Evolutionary conservation across 148 eudicot genomes (phyloP), one percentile per base, ranked within the genome.

Genomic region (Pharnaceum exiguum): DNA sequence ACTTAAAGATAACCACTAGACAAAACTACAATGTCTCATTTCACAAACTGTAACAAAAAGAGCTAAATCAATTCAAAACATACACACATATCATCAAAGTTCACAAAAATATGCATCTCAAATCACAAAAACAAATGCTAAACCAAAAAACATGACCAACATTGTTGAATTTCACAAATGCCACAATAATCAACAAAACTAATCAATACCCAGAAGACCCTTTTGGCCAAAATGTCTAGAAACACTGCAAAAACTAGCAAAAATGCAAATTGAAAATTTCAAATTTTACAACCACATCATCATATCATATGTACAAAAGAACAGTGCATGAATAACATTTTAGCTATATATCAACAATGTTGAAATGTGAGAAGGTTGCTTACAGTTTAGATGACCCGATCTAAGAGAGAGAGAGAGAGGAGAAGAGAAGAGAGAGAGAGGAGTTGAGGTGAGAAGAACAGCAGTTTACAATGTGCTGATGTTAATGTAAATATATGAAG

Each of bases 151-250:
- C 13, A 15, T 35, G 32, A 5, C n/a, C 31, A 45, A 18, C 54
- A 67, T 59, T 68, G 3, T 44, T 28, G 60, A 53, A 5, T 36
- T 17, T 9, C 8, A 11, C 18, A 47, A 29, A 19, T 9, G 2
- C 17, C 0, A 35, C 45, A 49, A 15, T 44, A 49, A 50, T 59
- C 59, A 24, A 26, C 22, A 69, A 45, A 61, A 55, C 49, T 54
- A 54, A 61, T 19, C 30, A 7, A 54, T 5, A 38, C 67, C 61
- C 50, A 69, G 61, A 61, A 60, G 55, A 46, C 67, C 67, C 61
- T 51, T 22, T 68, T 15, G 26, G 10, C 16, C 33, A 9, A 17
- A 69, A 58, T 4, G 2, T 7, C 5, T 28, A 44, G 28, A 1
- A 22, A 28, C 19, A 35, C 23, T 24, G 37, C 26, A 29, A 43